Evolutionary conservation across 2,329 filamentous ascomycete genomes (phyloP).

Genomic region (Arthrocladium fulminans): DNA sequence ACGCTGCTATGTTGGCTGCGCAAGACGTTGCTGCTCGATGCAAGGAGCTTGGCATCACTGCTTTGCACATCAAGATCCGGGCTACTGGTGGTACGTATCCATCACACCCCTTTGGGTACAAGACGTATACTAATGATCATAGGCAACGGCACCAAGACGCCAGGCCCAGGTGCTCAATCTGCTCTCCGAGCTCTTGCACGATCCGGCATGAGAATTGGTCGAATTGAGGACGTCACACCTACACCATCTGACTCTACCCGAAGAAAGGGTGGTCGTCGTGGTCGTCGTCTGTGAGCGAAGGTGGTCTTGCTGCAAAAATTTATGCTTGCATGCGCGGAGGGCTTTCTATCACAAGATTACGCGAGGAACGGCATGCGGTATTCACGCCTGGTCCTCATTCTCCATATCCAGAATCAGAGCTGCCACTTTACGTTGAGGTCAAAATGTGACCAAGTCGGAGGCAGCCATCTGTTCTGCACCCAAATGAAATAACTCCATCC

Average conservation of each 20-base stretch:
- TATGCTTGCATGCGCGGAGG: constrained; percentile 7
- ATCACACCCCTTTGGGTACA: constrained; percentile 8
- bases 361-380: constrained; percentile 41
- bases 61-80: constrained; percentile 99
- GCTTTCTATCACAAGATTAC: constrained; percentile 32
- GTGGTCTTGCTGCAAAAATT: neutral
- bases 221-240: constrained; percentile 98
- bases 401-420: neutral
- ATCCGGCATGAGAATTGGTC: constrained; percentile 99
- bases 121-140: constrained; percentile 3
- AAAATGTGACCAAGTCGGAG: neutral
- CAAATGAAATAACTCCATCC: constrained; percentile 8
- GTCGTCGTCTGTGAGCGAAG: constrained; percentile 93
- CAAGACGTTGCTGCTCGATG: constrained; percentile 92
- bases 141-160: constrained; percentile 99
- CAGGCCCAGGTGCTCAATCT: constrained; percentile 96
- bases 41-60: constrained; percentile 79
- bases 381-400: constrained; percentile 43
- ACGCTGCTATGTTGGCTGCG: constrained; percentile 99
- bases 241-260: constrained; percentile 98
- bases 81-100: constrained; percentile 78
- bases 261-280: constrained; percentile 99
- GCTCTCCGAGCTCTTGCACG: constrained; percentile 97
- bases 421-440: neutral
- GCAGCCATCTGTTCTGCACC: neutral